phyloP scores from a whole-genome alignment of 176 grass and related monocot genomes.

The Typha latifolia region DNA sequence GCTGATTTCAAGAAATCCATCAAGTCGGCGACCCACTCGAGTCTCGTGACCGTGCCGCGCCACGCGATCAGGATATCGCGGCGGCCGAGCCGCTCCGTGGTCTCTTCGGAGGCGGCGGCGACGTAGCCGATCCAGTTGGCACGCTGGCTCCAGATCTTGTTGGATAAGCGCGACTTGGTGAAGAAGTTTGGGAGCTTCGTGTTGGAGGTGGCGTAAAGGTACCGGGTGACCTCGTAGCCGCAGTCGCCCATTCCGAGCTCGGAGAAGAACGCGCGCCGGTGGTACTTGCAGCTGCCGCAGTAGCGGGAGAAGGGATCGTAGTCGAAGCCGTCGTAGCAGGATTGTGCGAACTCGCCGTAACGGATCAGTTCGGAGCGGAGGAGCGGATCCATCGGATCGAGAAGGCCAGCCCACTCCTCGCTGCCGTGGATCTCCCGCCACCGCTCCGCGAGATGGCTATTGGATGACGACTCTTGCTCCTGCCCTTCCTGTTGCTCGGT shows the following conservation, averaged over 20 bases:
- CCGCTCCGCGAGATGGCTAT: constrained; percentile 19
- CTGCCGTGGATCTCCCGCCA: constrained; percentile 77
- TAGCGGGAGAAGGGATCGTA: constrained; percentile 47
- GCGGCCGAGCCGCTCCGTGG: constrained; percentile 49
- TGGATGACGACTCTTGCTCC: background rate
- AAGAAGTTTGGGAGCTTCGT: constrained; percentile 36
- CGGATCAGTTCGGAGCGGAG: constrained; percentile 62
- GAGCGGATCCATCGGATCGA: constrained; percentile 69
- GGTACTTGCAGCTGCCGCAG: constrained; percentile 74
- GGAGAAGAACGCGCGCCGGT: constrained; percentile 31
- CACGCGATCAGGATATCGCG: constrained; percentile 74
- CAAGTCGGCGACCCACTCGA: constrained; percentile 83
- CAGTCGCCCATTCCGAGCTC: constrained; percentile 35
- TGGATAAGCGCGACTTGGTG: constrained; percentile 7
- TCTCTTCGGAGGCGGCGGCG: constrained; percentile 58
- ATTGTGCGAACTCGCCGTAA: constrained; percentile 79
- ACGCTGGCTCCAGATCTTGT: constrained; percentile 60
- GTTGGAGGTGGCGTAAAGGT: constrained; percentile 43
- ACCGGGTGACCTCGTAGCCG: constrained; percentile 37
- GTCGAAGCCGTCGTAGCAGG: constrained; percentile 89
- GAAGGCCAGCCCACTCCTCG: constrained; percentile 67
- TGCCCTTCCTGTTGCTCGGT: constrained; percentile 3
- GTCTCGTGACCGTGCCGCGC: constrained; percentile 72
- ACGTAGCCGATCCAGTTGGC: constrained; percentile 97
- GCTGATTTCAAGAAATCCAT: constrained; percentile 64